Percentiles rank a stretch among this genome's conserved stretches.
Evolutionary conservation across 1,284 basidiomycete species (phyloP).

Genomic region (Ceratobasidium sp.): DNA sequence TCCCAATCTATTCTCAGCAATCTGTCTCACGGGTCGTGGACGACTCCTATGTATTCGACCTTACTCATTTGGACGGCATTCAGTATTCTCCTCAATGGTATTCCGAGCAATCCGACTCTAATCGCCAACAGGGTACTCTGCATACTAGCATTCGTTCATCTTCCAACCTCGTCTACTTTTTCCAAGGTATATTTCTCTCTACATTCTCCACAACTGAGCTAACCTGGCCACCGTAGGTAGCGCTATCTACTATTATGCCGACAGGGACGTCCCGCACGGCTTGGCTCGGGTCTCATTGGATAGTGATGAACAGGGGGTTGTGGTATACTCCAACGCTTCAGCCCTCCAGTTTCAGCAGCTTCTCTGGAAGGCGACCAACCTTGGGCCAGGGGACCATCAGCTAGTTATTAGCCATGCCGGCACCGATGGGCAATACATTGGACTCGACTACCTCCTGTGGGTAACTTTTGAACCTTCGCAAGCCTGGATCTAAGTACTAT

Average conservation of each 20-base stretch:
- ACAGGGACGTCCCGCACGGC: slow-evolving; percentile 21
- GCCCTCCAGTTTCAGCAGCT: slow-evolving; percentile 11
- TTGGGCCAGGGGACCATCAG: slow-evolving; percentile 14
- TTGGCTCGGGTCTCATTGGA: not conserved
- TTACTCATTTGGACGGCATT: slow-evolving; percentile 8
- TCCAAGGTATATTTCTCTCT: not conserved
- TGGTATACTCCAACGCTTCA: slow-evolving; percentile 8
- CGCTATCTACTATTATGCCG: slow-evolving; percentile 21
- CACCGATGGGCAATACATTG: slow-evolving; percentile 4
- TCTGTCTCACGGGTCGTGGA: slow-evolving; percentile 6
- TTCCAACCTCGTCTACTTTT: slow-evolving; percentile 24
- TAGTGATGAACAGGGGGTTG: not conserved
- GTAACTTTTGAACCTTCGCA: not conserved
- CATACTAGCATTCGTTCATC: not conserved
- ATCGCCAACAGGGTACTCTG: not conserved
- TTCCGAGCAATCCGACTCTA: not conserved
- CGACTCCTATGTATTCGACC: slow-evolving; percentile 6
- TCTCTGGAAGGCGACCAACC: slow-evolving; percentile 4
- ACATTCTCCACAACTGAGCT: not conserved
- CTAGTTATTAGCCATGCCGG: slow-evolving; percentile 20
- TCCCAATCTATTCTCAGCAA: not conserved
- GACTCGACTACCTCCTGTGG: slow-evolving; percentile 25
- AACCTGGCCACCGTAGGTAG: not conserved
- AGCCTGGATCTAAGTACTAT: not conserved
- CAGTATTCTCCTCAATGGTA: slow-evolving; percentile 16